Conservation (phyloP, 2,329 filamentous ascomycete genomes). For the Eurotiales sp. region DNA sequence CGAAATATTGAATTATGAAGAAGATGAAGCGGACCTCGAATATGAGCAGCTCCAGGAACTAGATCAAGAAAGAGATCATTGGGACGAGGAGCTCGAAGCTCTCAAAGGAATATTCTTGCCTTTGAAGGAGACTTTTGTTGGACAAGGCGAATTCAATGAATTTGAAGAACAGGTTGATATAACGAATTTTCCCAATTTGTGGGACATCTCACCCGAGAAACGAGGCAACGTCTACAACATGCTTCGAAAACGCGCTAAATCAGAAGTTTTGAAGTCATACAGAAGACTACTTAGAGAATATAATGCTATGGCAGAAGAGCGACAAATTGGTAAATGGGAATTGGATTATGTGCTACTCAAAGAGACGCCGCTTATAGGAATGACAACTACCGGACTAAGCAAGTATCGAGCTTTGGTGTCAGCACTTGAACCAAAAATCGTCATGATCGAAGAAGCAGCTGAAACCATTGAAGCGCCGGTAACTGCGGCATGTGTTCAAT, state of each 20-base stretch:
- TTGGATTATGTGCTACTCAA: constrained; percentile 59
- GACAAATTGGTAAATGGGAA: constrained; percentile 58
- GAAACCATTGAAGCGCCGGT: constrained; percentile 63
- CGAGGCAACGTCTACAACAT: constrained; percentile 65
- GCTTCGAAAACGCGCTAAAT: constrained; percentile 56
- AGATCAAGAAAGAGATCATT: constrained; percentile 52
- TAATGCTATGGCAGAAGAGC: constrained; percentile 46
- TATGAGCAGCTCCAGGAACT: constrained; percentile 59
- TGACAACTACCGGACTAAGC: constrained; percentile 76
- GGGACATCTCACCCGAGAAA: constrained; percentile 51
- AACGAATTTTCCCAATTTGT: constrained; percentile 52
- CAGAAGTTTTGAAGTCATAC: constrained; percentile 45
- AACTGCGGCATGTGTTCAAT: constrained; percentile 57
- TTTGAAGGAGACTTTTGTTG: constrained; percentile 41
- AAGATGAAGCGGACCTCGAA: constrained; percentile 59
- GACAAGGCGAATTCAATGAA: constrained; percentile 13
- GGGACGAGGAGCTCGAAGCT: constrained; percentile 54
- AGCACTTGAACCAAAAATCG: constrained; percentile 61
- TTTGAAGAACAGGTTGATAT: not conserved
- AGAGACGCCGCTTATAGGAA: constrained; percentile 57
- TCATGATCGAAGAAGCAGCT: constrained; percentile 77
- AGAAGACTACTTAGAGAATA: constrained; percentile 51
- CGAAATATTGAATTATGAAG: constrained; percentile 52
- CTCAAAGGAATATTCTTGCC: constrained; percentile 46
- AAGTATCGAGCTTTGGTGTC: constrained; percentile 73